These are phyloP conservation scores for Wickerhamomyces bisporus DNA, from an alignment of 805 yeast species.

Conservation along the genomic window DNA sequence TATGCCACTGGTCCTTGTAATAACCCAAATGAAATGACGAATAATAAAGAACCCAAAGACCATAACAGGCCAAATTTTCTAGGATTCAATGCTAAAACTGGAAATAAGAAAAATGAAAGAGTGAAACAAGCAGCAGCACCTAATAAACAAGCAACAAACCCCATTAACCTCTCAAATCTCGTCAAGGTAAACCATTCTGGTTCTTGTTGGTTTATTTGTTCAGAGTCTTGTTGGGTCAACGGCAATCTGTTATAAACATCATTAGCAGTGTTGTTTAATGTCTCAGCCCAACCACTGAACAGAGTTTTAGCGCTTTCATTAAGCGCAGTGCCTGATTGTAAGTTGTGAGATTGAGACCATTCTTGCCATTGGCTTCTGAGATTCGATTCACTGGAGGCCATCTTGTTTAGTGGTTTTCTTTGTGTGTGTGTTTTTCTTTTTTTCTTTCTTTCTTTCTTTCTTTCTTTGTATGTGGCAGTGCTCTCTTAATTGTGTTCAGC, in stretches of 20 bases:
- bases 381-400: conserved; percentile 18
- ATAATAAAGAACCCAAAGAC: conserved; percentile 86
- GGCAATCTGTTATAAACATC: conserved; percentile 66
- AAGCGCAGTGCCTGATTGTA: conserved; percentile 20
- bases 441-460: no score
- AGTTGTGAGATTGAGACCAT: conserved; percentile 30
- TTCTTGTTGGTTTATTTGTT: conserved; percentile 41
- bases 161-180: conserved; percentile 72
- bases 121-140: conserved; percentile 81
- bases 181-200: conserved; percentile 75
- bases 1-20: conserved; percentile 90
- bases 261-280: conserved; percentile 37
- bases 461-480: no score
- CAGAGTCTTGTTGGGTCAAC: conserved; percentile 46
- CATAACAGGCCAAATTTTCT: conserved; percentile 86
- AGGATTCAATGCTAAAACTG: conserved; percentile 84
- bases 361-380: conserved; percentile 35
- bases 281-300: conserved; percentile 34
- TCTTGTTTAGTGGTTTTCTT: background rate
- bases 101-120: conserved; percentile 77
- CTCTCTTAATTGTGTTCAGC: no score
- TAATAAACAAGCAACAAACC: conserved; percentile 70
- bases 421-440: background rate
- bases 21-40: conserved; percentile 84
- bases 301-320: conserved; percentile 32